A percentile compares a stretch with the other conserved stretches of the same genome.
Evolutionary conservation across 371 early-diverging fungal species (phyloP).

Genomic region (Batkoa obscura): DNA sequence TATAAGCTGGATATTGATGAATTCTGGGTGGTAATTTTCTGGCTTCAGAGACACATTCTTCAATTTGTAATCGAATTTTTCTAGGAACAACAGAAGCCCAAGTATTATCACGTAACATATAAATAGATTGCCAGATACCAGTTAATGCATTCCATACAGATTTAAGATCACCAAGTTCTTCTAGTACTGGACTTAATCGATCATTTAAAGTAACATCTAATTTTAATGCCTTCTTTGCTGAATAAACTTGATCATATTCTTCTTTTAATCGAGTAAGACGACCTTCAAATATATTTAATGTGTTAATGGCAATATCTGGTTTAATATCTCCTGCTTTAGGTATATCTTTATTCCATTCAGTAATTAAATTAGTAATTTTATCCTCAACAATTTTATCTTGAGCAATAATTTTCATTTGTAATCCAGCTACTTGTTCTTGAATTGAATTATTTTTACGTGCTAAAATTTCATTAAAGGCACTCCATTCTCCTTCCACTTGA

Average conservation of each 20-base stretch:
- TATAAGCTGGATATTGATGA: constrained; percentile 95
- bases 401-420: constrained; percentile 76
- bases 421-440: constrained; percentile 70
- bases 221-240: constrained; percentile 88
- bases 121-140: constrained; percentile 61
- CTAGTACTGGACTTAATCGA: constrained; percentile 68
- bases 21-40: constrained; percentile 87
- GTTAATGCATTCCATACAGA: constrained; percentile 82
- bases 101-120: constrained; percentile 66
- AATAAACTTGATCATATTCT: constrained; percentile 71
- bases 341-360: constrained; percentile 87
- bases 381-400: constrained; percentile 75
- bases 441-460: constrained; percentile 78
- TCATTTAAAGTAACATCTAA: constrained; percentile 45
- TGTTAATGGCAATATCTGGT: constrained; percentile 67
- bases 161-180: constrained; percentile 84
- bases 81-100: constrained; percentile 83
- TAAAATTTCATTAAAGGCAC: constrained; percentile 85
- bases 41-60: constrained; percentile 55
- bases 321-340: constrained; percentile 88
- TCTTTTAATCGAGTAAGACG: constrained; percentile 66
- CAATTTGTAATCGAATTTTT: constrained; percentile 72
- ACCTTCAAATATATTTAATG: constrained; percentile 69
- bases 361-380: constrained; percentile 64
- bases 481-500: constrained; percentile 94